Evolutionary conservation across 805 yeast genomes (phyloP), one percentile per base, ranked within the genome.

Genomic region (Candida michaelii): DNA sequence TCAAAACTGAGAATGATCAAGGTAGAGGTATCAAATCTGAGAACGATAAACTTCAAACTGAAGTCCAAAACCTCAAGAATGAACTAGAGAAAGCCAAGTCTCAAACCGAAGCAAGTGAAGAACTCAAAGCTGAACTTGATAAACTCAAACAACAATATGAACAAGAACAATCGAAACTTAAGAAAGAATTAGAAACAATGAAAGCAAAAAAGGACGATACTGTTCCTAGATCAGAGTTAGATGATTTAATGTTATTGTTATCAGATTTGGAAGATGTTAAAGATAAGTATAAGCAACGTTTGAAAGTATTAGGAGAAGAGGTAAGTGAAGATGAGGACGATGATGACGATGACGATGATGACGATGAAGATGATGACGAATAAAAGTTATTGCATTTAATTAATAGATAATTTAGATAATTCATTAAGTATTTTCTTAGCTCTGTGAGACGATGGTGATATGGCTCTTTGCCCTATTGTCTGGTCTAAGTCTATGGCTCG

Each of bases 211-310:
- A 29, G 5, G 9, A 11, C 5, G 27, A 21, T 11, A 31, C 25
- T 33, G 45, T 42, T 15, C 45, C 45, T 12, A 42, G 13, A 30
- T 42, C 45, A 17, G 45, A 38, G 19, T 19, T 45, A 16, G 96
- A 89, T 52, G 95, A 87, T 48, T 60, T 89, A 53, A 76, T 89
- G 80, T 62, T 88, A 17, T 65, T 89, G 14, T 79, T 89, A 59
- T 77, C 85, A 14, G 95, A 87, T 35, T 65, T 88, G 51, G 95
- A 89, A 45, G 89, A 83, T 38, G 78, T 76, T 49, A 79, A 79
- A 44, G 66, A 71, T 23, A 70, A 70, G 47, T 82, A 86, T 58
- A 83, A 82, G 54, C 53, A 60, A 5, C 71, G 66, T 44, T 69
- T 84, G 29, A 69, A 67, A 43, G 65, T 58, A 0, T 54, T 80